Evolutionary conservation across 2,329 filamentous ascomycete species (phyloP).

Genomic region (Xylariaceae sp.): DNA sequence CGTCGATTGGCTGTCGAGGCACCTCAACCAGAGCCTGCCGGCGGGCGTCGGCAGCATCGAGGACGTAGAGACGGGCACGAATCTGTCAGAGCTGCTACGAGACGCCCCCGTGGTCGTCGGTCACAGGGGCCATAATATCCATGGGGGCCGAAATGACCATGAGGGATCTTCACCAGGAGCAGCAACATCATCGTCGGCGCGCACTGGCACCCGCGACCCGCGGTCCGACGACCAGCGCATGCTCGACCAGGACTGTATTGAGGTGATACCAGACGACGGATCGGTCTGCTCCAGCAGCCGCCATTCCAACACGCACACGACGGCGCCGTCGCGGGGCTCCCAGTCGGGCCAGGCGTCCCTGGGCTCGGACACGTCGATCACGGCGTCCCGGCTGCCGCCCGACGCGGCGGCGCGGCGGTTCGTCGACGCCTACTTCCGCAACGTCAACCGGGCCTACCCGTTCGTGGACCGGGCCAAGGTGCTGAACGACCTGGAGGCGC

Average conservation of each 20-base stretch:
- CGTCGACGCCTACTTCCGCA: constrained; percentile 37
- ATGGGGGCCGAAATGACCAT: constrained; percentile 1
- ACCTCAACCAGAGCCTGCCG: constrained; percentile 27
- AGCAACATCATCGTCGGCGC: background rate
- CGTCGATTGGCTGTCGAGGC: constrained; percentile 31
- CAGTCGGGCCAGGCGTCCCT: background rate
- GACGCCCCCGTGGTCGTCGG: constrained; percentile 2
- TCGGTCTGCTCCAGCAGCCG: constrained; percentile 2
- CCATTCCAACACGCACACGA: constrained; percentile 1
- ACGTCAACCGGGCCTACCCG: constrained; percentile 38
- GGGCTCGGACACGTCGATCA: background rate
- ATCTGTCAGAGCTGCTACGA: constrained; percentile 15
- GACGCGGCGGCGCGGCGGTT: constrained; percentile 25
- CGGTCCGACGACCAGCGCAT: constrained; percentile 1
- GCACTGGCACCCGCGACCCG: background rate
- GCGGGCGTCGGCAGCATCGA: constrained; percentile 22
- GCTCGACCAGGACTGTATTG: background rate
- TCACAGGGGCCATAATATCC: too few species aligned
- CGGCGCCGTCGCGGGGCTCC: background rate
- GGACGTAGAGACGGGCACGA: constrained; percentile 29
- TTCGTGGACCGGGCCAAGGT: constrained; percentile 33
- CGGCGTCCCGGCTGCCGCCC: constrained; percentile 8
- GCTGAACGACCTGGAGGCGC: constrained; percentile 25
- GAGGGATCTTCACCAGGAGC: constrained; percentile 4
- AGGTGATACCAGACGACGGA: constrained; percentile 2